A percentile compares a stretch with the other conserved stretches of the same genome.
Evolutionary conservation across 2,329 filamentous ascomycete genomes (phyloP).

Genomic region (Fusarium algeriense): DNA sequence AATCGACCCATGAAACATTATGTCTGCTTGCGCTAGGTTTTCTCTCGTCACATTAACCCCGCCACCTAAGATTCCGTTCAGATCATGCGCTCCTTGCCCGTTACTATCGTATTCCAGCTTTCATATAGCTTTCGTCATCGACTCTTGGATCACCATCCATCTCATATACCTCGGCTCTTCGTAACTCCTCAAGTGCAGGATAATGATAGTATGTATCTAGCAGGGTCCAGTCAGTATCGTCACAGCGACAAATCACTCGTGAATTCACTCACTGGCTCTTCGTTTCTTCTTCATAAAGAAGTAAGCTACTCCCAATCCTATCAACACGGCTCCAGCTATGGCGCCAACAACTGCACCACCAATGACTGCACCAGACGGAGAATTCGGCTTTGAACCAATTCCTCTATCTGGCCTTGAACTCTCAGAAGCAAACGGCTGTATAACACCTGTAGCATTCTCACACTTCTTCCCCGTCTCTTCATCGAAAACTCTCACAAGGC

Average conservation of each 20-base stretch:
- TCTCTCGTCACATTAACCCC: rapidly evolving
- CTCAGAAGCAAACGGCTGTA: conserved; percentile 22
- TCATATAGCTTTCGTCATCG: neutral
- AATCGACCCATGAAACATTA: neutral
- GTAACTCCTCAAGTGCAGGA: conserved; percentile 7
- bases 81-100: rapidly evolving
- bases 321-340: conserved; percentile 2
- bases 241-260: rapidly evolving
- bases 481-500: conserved; percentile 22
- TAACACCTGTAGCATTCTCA: conserved; percentile 7
- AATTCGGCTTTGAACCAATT: neutral
- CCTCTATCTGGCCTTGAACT: neutral
- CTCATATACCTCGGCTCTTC: conserved; percentile 1
- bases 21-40: too few species aligned
- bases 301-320: conserved; percentile 12
- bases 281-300: neutral
- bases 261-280: neutral
- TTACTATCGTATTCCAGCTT: neutral
- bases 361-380: conserved; percentile 11
- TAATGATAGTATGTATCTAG: conserved; percentile 10
- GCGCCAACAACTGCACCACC: conserved; percentile 19
- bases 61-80: rapidly evolving
- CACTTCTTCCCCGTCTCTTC: conserved; percentile 13
- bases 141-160: neutral
- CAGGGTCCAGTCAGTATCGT: neutral